phyloP scores from a whole-genome alignment of 2,329 filamentous ascomycete species.

The Penicillium sp. region DNA sequence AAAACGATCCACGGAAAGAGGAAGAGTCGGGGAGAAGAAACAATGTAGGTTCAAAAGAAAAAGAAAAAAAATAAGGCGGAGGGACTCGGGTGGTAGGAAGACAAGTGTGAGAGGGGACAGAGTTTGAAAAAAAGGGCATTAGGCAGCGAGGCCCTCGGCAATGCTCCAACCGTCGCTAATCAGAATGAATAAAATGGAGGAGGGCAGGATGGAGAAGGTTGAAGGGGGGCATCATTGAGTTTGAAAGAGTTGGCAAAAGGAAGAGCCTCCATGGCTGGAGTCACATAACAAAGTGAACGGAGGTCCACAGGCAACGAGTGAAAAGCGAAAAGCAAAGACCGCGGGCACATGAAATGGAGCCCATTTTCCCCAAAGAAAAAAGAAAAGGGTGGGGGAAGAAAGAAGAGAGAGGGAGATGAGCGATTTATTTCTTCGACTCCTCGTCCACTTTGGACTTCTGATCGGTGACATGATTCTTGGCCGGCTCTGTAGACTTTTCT shows the following conservation, averaged over 20 bases:
- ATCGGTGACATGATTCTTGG: conserved; percentile 4
- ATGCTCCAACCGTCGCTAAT: conserved; percentile 25
- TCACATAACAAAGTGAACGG: no score
- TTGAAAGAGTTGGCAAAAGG: no score
- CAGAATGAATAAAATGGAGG: conserved; percentile 3
- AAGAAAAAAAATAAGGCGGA: conserved; percentile 7
- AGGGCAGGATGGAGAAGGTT: background rate
- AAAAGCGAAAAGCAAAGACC: no score
- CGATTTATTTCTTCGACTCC: conserved; percentile 8
- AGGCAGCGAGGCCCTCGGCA: conserved; percentile 17
- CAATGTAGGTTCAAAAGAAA: conserved; percentile 12
- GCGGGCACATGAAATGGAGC: no score
- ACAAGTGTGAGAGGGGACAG: conserved; percentile 3
- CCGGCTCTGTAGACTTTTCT: conserved; percentile 8
- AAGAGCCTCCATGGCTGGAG: no score
- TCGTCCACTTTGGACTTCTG: conserved; percentile 1
- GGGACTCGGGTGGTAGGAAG: background rate
- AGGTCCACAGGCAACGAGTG: no score
- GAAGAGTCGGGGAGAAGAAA: background rate
- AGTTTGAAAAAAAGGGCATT: conserved; percentile 5
- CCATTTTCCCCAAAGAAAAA: no score
- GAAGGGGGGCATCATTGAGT: background rate
- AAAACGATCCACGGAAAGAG: no score
- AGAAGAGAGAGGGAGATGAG: conserved; percentile 1
- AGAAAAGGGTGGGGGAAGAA: background rate